Evolutionary conservation across 2,329 filamentous ascomycete species (phyloP).

Genomic region (Xylaria sp.): DNA sequence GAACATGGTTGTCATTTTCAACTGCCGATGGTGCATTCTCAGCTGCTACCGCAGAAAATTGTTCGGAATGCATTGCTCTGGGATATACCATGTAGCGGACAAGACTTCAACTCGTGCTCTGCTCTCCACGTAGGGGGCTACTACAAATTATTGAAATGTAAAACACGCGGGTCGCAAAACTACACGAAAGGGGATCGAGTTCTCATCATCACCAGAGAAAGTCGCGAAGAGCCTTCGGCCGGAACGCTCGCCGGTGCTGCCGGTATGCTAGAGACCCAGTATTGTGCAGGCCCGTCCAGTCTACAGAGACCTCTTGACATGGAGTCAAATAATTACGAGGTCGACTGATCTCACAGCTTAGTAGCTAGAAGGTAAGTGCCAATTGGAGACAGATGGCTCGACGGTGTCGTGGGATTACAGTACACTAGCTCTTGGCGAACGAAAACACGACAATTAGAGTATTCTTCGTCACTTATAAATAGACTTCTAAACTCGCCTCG

Average conservation of each 20-base stretch:
- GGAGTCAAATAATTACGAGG: background rate
- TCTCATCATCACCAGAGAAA: constrained; percentile 3
- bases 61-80: constrained; percentile 14
- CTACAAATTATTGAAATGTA: constrained; percentile 17
- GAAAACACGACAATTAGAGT: background rate
- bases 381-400: background rate
- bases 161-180: constrained; percentile 18
- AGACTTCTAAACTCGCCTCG: constrained; percentile 17
- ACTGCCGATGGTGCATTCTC: constrained; percentile 26
- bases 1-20: constrained; percentile 27
- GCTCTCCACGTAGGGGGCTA: constrained; percentile 2
- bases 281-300: constrained; percentile 1
- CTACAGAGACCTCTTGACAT: background rate
- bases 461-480: constrained; percentile 14
- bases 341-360: too few species aligned
- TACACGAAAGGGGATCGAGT: constrained; percentile 1
- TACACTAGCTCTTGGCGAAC: background rate
- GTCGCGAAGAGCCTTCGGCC: constrained; percentile 6
- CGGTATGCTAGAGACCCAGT: constrained; percentile 17
- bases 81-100: constrained; percentile 21
- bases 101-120: constrained; percentile 7
- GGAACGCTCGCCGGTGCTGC: constrained; percentile 22
- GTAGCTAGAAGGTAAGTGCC: background rate
- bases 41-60: constrained; percentile 14
- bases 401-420: background rate